These are phyloP conservation scores for Diutina mesorugosa DNA, from an alignment of 1,139 yeast species.

Conservation along the genomic window DNA sequence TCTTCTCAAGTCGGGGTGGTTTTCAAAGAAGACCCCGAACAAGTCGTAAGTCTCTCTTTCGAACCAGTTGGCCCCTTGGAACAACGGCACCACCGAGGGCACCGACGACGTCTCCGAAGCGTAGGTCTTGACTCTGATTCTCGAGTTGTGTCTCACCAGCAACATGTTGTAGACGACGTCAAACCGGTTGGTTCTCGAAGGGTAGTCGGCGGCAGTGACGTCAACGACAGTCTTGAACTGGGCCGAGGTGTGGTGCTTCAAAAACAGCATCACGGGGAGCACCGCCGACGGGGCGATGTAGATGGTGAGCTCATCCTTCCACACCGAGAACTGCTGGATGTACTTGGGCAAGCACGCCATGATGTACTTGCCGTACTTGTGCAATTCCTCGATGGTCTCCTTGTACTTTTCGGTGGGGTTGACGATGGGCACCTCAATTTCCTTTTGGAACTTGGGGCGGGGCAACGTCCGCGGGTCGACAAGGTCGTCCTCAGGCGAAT, in stretches of 20 bases:
- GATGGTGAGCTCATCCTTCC: constrained; percentile 80
- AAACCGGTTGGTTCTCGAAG: constrained; percentile 71
- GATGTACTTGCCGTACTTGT: constrained; percentile 71
- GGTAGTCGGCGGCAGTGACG: constrained; percentile 80
- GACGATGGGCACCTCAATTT: constrained; percentile 40
- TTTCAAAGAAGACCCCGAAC: constrained; percentile 78
- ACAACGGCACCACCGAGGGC: constrained; percentile 61
- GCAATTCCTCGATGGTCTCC: constrained; percentile 61
- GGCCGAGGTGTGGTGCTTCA: constrained; percentile 68
- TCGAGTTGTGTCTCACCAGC: constrained; percentile 72
- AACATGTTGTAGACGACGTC: constrained; percentile 79
- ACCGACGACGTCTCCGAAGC: constrained; percentile 77
- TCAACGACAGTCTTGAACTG: constrained; percentile 74
- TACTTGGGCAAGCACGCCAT: constrained; percentile 73
- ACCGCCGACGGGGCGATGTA: constrained; percentile 69
- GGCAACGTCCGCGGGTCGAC: constrained; percentile 24
- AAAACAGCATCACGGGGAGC: constrained; percentile 54
- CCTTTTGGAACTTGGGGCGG: constrained; percentile 21
- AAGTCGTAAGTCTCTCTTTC: constrained; percentile 83
- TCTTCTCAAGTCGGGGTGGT: constrained; percentile 83
- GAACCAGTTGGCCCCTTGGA: constrained; percentile 80
- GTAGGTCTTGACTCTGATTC: constrained; percentile 82
- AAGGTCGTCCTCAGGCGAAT: not conserved
- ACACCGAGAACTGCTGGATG: constrained; percentile 73
- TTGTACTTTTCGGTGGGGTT: constrained; percentile 72